Evolutionary conservation across 495 filamentous ascomycete species (phyloP), one percentile per base, ranked within the genome.

Genomic region (Aspergillus avenaceus): DNA sequence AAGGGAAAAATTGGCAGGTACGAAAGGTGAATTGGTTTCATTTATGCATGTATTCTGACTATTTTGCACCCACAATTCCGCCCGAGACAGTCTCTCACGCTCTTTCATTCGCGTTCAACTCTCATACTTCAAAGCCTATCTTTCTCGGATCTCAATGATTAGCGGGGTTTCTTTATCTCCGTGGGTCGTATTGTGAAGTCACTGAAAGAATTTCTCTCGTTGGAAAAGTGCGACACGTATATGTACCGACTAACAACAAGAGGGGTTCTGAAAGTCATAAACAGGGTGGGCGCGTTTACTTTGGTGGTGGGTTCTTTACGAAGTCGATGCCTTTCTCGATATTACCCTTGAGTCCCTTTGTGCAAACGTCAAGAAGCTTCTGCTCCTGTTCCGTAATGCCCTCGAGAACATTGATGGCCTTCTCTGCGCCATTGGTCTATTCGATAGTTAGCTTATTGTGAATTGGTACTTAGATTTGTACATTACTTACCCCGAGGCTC

Each of bases 281-380:
- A 50, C 27, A 45, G 59, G 54, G 43, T 50, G 58, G 60, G 60
- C 58, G 56, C 55, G 63, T 77, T 82, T 77, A 85, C 81, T 84
- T 84, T 80, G 82, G 76, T 55, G 87, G 82, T 55, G 91, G 82
- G 77, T 85, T 91, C 80, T 91, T 81, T 64, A 79, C 82, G 65
- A 97, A 98, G 60, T 86, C 84, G 58, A 97, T 74, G 59, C 93
- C 93, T 81, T 97, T 97, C 59, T 81, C 71, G 62, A 98, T 96
- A 73, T 96, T 98, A 75, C 80, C 84, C 80, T 90, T 87, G 25
- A 98, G 78, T 46, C 82, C 93, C 54, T 75, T 71, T 58, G 85
- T 76, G 64, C 78, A 82, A 54, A 78, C 81, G 56, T 88, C 81
- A 49, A 98, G 83, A 45, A 98, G 83, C 55, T 80, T 78, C 83